Evolutionary conservation across 1,139 yeast species (phyloP).

Genomic region (Kazachstania sp.): DNA sequence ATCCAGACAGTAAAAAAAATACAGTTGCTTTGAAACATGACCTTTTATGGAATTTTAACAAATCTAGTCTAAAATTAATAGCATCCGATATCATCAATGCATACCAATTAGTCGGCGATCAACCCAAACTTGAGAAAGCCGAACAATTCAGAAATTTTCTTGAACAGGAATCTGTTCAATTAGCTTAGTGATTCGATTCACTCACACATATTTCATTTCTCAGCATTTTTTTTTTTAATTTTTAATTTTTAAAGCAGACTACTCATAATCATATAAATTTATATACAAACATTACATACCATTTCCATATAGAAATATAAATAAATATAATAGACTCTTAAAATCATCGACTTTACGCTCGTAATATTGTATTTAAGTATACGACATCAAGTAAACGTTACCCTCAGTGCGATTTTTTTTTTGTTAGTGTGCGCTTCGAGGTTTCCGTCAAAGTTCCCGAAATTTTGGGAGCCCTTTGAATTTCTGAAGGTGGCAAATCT

Average conservation of each 20-base stretch:
- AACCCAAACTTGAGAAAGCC: constrained; percentile 2
- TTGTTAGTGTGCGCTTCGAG: not conserved
- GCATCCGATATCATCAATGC: constrained; percentile 12
- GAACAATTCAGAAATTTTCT: constrained; percentile 2
- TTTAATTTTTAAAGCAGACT: too few relatives aligned
- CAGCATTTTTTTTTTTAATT: not conserved
- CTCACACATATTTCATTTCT: not conserved
- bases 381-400: not conserved
- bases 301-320: not conserved
- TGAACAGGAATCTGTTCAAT: not conserved
- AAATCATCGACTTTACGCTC: not conserved
- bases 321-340: not conserved
- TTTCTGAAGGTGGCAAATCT: not conserved
- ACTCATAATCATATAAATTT: not conserved
- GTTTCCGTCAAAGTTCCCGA: not conserved
- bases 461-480: not conserved
- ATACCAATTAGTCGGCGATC: constrained; percentile 7
- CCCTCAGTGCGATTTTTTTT: not conserved
- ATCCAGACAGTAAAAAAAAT: constrained; percentile 9
- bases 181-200: not conserved
- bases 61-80: constrained; percentile 11
- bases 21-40: constrained; percentile 13
- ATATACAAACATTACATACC: too few relatives aligned
- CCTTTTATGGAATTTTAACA: constrained; percentile 16
- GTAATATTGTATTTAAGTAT: too few relatives aligned